Evolutionary conservation across 1,284 basidiomycete species (phyloP).

Genomic region (Ceratobasidium sp.): DNA sequence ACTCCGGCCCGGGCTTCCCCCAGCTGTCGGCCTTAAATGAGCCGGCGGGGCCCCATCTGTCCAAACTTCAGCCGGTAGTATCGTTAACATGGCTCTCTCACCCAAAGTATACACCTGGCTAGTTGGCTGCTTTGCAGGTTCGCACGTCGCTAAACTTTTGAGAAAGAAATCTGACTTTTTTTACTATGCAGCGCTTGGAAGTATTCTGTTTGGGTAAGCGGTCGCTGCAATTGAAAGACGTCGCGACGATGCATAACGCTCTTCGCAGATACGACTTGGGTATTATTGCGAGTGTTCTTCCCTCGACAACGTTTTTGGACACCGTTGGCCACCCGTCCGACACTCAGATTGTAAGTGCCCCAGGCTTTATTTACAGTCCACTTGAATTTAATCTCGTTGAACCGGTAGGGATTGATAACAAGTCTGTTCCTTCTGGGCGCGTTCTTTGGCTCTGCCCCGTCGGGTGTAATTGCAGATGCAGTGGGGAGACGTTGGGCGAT

Average conservation of each 20-base stretch:
- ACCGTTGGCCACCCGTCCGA: constrained; percentile 50
- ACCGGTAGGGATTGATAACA: constrained; percentile 13
- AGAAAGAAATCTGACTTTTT: neutral
- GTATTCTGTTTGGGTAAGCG: constrained; percentile 41
- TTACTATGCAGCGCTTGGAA: constrained; percentile 45
- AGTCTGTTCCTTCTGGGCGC: constrained; percentile 37
- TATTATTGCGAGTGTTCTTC: constrained; percentile 55
- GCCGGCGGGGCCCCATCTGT: neutral
- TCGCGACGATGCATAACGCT: constrained; percentile 23
- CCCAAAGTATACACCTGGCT: constrained; percentile 63
- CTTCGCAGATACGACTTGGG: constrained; percentile 55
- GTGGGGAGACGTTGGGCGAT: constrained; percentile 52
- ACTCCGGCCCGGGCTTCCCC: constrained; percentile 8
- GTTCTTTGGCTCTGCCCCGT: constrained; percentile 31
- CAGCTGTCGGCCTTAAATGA: neutral
- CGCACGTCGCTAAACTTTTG: constrained; percentile 42
- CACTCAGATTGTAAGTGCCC: constrained; percentile 47
- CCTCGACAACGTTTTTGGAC: constrained; percentile 49
- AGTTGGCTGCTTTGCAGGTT: constrained; percentile 64
- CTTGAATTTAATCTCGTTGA: constrained; percentile 50
- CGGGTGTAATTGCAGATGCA: constrained; percentile 51
- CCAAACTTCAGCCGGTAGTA: neutral
- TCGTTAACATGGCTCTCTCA: constrained; percentile 49
- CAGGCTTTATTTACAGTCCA: constrained; percentile 57
- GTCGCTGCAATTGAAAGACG: neutral